These are phyloP conservation scores for Phlegmacium glaucopus DNA, from an alignment of 768 basidiomycete species.

Conservation along the genomic window DNA sequence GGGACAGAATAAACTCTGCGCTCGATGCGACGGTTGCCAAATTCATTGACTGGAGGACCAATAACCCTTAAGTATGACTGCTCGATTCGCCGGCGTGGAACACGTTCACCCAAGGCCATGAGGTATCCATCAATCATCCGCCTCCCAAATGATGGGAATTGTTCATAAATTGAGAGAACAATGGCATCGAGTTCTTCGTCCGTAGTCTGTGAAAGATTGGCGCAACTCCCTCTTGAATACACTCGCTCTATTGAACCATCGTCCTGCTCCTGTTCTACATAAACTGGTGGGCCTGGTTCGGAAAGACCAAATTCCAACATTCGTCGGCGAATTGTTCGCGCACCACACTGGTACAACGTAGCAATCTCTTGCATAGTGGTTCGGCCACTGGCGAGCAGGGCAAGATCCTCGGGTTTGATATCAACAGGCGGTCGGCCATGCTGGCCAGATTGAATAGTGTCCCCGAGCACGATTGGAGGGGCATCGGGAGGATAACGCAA, in stretches of 20 bases:
- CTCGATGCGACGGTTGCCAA: conserved; percentile 14
- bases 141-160: conserved; percentile 23
- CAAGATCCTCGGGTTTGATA: conserved; percentile 7
- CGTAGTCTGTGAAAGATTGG: conserved; percentile 5
- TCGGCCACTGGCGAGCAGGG: conserved; percentile 1
- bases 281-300: conserved; percentile 13
- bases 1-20: conserved; percentile 20
- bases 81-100: conserved; percentile 16
- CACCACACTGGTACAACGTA: conserved; percentile 5
- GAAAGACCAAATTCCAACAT: conserved; percentile 14
- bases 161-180: conserved; percentile 15
- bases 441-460: neutral
- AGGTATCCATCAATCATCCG: conserved; percentile 26
- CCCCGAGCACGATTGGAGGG: neutral
- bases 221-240: conserved; percentile 7
- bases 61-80: conserved; percentile 18
- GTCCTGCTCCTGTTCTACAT: conserved; percentile 4
- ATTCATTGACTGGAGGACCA: conserved; percentile 13
- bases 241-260: conserved; percentile 5
- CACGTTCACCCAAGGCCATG: conserved; percentile 12
- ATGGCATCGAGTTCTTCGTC: conserved; percentile 22
- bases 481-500: neutral
- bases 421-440: neutral
- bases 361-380: conserved; percentile 7
- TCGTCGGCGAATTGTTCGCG: conserved; percentile 13